Conservation (phyloP, 345 rosid species). For the Lumnitzera littorea region DNA sequence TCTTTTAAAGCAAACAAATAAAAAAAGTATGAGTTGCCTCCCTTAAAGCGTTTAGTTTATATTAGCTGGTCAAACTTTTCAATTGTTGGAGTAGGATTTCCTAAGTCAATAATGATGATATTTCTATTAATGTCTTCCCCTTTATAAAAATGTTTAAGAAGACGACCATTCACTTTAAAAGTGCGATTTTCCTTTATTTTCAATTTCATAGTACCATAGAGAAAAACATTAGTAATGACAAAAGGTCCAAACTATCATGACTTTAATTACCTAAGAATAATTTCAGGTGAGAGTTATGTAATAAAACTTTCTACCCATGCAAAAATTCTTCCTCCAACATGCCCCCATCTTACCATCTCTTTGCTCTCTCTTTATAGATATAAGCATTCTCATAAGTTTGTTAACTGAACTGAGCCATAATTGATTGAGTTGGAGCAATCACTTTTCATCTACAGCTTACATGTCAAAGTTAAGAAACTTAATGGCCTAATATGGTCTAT, state of each 20-base stretch:
- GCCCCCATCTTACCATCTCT: neutral
- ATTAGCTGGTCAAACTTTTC: too few species aligned
- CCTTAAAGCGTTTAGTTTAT: too few species aligned
- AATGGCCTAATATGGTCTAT: constrained; percentile 3
- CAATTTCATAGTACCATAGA: neutral
- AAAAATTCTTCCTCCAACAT: neutral
- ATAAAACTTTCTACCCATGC: neutral
- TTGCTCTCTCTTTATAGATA: constrained; percentile 6
- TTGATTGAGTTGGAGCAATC: constrained; percentile 1
- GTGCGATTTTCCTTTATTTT: neutral
- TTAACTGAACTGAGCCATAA: neutral
- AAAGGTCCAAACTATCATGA: constrained; percentile 1
- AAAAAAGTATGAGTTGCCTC: too few species aligned
- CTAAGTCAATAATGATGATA: too few species aligned
- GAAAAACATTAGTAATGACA: neutral
- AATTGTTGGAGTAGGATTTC: too few species aligned
- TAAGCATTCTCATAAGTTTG: neutral
- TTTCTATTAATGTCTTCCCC: neutral
- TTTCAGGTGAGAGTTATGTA: constrained; percentile 1
- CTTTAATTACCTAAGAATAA: constrained; percentile 8
- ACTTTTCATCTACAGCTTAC: neutral
- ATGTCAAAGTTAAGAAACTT: neutral
- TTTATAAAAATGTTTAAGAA: neutral
- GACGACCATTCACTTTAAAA: neutral
- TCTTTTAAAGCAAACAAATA: too few species aligned